Evolutionary conservation across 768 basidiomycete genomes (phyloP).

Genomic region (Vararia minispora): DNA sequence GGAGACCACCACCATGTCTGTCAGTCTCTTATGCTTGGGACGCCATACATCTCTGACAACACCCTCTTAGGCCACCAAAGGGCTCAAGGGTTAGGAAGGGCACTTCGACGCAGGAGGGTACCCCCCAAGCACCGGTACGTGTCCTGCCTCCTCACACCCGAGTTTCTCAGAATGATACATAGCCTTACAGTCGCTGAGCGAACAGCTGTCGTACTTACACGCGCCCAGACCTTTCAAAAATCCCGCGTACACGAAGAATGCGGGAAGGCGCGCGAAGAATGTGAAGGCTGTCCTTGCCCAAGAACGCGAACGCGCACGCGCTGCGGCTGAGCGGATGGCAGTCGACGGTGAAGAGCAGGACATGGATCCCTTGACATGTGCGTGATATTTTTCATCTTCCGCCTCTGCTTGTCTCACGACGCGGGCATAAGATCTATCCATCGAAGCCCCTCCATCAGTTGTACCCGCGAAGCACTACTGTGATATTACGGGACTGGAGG

Average conservation of each 20-base stretch:
- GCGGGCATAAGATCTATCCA: conserved; percentile 48
- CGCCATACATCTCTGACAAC: no score
- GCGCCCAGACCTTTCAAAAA: conserved; percentile 72
- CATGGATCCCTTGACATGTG: conserved; percentile 70
- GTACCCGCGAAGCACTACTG: conserved; percentile 70
- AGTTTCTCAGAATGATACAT: not conserved
- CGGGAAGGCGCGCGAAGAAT: conserved; percentile 66
- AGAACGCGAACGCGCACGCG: conserved; percentile 68
- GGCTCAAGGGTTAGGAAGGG: conserved; percentile 21
- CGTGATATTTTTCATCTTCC: conserved; percentile 16
- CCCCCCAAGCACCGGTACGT: conserved; percentile 21
- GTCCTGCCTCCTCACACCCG: not conserved
- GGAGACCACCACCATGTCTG: no score
- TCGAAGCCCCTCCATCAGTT: conserved; percentile 78
- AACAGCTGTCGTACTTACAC: conserved; percentile 64
- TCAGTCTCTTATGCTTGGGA: no score
- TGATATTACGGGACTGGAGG: conserved; percentile 81
- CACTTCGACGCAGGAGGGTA: conserved; percentile 18
- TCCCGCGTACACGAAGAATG: conserved; percentile 54
- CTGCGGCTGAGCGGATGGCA: conserved; percentile 49
- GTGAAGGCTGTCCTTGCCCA: conserved; percentile 68
- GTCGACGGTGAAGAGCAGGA: conserved; percentile 34
- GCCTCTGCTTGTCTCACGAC: not conserved
- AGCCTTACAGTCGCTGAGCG: conserved; percentile 47
- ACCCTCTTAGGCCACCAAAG: conserved; percentile 24